Evolutionary conservation across 225 moss, liverwort and hornwort genomes (phyloP).

Genomic region (Antitrichia curtipendula): DNA sequence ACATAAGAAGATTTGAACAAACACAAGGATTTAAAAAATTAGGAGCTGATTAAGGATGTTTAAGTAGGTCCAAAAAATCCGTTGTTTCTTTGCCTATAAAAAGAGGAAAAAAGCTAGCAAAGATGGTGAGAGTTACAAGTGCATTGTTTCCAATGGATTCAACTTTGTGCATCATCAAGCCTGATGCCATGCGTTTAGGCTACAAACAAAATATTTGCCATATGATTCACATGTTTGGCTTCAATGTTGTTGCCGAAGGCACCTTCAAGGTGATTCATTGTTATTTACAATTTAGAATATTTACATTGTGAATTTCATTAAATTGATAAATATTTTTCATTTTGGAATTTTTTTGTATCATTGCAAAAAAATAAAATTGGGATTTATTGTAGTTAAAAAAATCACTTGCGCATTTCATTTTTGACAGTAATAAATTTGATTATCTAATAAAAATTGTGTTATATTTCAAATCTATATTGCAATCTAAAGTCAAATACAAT

Average conservation of each 20-base stretch:
- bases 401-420: too few relatives aligned
- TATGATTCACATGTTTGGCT: conserved; percentile 69
- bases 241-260: conserved; percentile 64
- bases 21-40: not conserved
- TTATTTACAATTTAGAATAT: not conserved
- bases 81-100: not conserved
- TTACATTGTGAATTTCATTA: not conserved
- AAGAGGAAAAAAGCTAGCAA: not conserved
- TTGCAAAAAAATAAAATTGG: accelerated
- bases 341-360: too few relatives aligned
- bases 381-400: too few relatives aligned
- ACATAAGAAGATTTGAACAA: not conserved
- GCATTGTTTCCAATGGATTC: conserved; percentile 72
- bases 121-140: conserved; percentile 59
- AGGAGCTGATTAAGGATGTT: not conserved
- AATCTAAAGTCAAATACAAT: not conserved
- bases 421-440: too few relatives aligned
- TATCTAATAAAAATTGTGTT: not conserved
- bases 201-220: conserved; percentile 71
- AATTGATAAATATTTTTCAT: not conserved
- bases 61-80: not conserved
- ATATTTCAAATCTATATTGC: too few relatives aligned
- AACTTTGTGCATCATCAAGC: conserved; percentile 85
- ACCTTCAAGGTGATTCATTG: conserved; percentile 51
- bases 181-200: conserved; percentile 78